These are phyloP conservation scores for Anacardium occidentale DNA, from an alignment of 345 rosid genomes.

Conservation along the genomic window DNA sequence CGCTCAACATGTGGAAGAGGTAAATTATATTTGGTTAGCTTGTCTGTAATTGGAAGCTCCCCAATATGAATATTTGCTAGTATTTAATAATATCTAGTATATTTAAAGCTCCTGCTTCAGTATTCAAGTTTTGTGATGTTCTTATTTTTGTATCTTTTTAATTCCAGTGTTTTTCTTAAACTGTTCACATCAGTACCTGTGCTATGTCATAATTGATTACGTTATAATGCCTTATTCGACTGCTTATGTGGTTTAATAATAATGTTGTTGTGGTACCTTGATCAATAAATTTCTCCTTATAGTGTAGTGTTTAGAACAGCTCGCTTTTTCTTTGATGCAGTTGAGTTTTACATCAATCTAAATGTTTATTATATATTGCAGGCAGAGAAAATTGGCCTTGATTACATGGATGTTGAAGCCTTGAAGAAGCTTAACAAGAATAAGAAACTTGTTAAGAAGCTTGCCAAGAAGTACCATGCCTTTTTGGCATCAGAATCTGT, in stretches of 20 bases:
- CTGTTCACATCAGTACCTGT: too few relatives aligned
- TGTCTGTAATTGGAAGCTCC: not conserved
- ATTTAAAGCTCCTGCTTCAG: too few relatives aligned
- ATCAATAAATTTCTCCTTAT: too few relatives aligned
- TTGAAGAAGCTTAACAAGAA: slow-evolving; percentile 77
- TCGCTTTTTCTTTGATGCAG: not conserved
- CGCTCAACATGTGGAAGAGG: slow-evolving; percentile 95
- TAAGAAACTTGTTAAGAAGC: slow-evolving; percentile 78
- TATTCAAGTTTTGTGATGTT: too few relatives aligned
- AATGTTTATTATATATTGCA: slow-evolving; percentile 14
- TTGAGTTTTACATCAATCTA: not conserved
- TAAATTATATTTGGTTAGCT: slow-evolving; percentile 3
- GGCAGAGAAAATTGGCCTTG: slow-evolving; percentile 73
- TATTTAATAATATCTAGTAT: too few relatives aligned
- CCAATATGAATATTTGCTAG: not conserved
- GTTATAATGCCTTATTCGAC: too few relatives aligned
- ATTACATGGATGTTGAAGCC: slow-evolving; percentile 73
- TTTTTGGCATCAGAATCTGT: slow-evolving; percentile 80
- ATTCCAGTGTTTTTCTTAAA: too few relatives aligned
- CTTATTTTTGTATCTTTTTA: too few relatives aligned
- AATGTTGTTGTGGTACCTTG: too few relatives aligned
- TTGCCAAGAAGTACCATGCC: slow-evolving; percentile 79
- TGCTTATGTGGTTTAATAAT: too few relatives aligned
- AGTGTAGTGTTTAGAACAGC: too few relatives aligned
- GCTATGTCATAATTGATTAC: too few relatives aligned